Conservation (phyloP, 352 stramenopile species). For the Phytopythium ostracodes region DNA sequence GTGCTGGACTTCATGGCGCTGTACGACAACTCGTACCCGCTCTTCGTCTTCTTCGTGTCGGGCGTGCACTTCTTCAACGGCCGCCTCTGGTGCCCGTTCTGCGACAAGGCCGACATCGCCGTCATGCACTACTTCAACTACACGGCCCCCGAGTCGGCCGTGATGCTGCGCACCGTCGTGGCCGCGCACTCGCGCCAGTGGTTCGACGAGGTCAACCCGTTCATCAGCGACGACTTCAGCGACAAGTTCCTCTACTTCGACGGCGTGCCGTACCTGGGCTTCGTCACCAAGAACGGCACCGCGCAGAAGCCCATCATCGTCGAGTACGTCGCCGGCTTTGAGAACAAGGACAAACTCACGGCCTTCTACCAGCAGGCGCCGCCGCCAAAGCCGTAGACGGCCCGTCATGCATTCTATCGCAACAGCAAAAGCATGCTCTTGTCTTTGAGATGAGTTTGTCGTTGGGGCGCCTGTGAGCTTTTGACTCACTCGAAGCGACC, state of each 20-base stretch:
- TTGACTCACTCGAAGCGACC: no score
- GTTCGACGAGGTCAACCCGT: slow-evolving; percentile 77
- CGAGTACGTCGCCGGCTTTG: slow-evolving; percentile 45
- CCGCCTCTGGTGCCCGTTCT: slow-evolving; percentile 80
- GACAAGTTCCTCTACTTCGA: slow-evolving; percentile 51
- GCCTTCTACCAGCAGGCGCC: slow-evolving; percentile 35
- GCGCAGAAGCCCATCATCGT: slow-evolving; percentile 33
- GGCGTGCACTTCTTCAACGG: slow-evolving; percentile 71
- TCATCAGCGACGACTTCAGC: slow-evolving; percentile 53
- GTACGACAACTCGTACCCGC: slow-evolving; percentile 68
- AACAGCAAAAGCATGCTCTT: neutral
- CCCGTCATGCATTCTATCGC: neutral
- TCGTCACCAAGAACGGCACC: slow-evolving; percentile 36
- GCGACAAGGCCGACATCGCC: slow-evolving; percentile 65
- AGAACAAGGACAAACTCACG: slow-evolving; percentile 33
- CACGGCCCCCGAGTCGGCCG: slow-evolving; percentile 44
- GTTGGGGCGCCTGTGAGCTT: no score
- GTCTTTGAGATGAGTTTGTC: no score
- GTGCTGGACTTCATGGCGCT: slow-evolving; percentile 48
- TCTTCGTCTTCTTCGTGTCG: slow-evolving; percentile 78
- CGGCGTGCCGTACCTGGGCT: slow-evolving; percentile 62
- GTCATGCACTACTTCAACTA: slow-evolving; percentile 79
- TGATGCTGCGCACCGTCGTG: slow-evolving; percentile 56
- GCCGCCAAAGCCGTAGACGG: neutral
- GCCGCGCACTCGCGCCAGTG: slow-evolving; percentile 53